Conservation (phyloP, 768 basidiomycete genomes). For the Cyclocybe aegerita region DNA sequence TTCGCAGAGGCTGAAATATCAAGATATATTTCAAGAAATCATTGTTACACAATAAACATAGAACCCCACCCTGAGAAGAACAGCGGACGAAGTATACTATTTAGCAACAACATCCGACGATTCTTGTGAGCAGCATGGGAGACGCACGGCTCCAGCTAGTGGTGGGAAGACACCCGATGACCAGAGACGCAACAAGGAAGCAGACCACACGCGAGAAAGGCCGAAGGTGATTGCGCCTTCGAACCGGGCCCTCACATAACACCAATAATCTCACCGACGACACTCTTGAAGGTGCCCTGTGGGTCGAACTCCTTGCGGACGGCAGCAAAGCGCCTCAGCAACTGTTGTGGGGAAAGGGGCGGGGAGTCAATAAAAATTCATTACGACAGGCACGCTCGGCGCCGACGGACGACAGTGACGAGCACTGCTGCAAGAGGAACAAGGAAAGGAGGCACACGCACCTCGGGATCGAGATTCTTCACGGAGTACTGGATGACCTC, state of each 20-base stretch:
- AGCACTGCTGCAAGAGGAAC: background rate
- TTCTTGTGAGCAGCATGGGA: too few species aligned
- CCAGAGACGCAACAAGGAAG: background rate
- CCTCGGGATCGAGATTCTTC: conserved; percentile 33
- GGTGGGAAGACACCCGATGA: too few species aligned
- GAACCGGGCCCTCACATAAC: conserved; percentile 18
- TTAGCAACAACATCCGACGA: too few species aligned
- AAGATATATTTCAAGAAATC: too few species aligned
- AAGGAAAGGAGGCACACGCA: conserved; percentile 10
- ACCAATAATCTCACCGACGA: conserved; percentile 36
- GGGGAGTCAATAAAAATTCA: background rate
- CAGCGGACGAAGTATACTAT: too few species aligned
- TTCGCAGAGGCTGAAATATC: too few species aligned
- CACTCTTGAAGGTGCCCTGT: conserved; percentile 29
- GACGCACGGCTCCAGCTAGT: too few species aligned
- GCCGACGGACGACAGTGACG: background rate
- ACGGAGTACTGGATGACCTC: conserved; percentile 24
- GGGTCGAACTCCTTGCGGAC: conserved; percentile 33
- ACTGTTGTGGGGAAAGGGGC: background rate
- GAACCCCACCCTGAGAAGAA: too few species aligned
- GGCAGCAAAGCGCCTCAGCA: conserved; percentile 23
- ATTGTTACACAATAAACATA: too few species aligned
- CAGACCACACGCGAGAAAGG: background rate
- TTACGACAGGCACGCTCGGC: too few species aligned
- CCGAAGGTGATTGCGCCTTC: background rate